Evolutionary conservation across 2,329 filamentous ascomycete species (phyloP).

Genomic region (Pseudopyrenochaeta lycopersici): DNA sequence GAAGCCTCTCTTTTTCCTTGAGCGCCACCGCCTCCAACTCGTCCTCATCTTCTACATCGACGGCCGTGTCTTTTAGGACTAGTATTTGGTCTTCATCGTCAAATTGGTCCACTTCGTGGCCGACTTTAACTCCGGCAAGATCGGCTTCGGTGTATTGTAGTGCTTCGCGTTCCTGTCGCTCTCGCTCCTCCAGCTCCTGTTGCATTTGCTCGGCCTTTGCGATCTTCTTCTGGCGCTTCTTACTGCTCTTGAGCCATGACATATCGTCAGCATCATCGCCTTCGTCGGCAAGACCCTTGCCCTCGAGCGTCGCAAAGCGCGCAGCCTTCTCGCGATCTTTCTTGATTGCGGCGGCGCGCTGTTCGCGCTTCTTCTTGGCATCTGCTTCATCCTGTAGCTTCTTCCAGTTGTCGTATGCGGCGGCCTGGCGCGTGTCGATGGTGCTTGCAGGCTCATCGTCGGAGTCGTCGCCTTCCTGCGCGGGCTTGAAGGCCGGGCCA

Average conservation of each 20-base stretch:
- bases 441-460: slow-evolving; percentile 82
- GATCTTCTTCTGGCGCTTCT: slow-evolving; percentile 94
- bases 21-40: slow-evolving; percentile 83
- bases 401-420: slow-evolving; percentile 78
- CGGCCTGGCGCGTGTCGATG: slow-evolving; percentile 79
- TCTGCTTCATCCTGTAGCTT: slow-evolving; percentile 72
- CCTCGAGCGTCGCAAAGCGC: slow-evolving; percentile 77
- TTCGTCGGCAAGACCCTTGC: slow-evolving; percentile 84
- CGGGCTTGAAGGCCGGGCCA: slow-evolving; percentile 66
- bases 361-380: slow-evolving; percentile 80
- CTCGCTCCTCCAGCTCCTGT: slow-evolving; percentile 78
- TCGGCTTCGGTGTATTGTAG: slow-evolving; percentile 84
- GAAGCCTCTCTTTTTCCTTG: slow-evolving; percentile 74
- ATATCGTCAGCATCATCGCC: slow-evolving; percentile 76
- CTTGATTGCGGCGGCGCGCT: slow-evolving; percentile 82
- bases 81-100: slow-evolving; percentile 87
- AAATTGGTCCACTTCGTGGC: slow-evolving; percentile 83
- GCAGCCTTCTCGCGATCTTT: slow-evolving; percentile 86
- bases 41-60: slow-evolving; percentile 84
- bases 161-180: slow-evolving; percentile 68
- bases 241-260: slow-evolving; percentile 86
- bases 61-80: slow-evolving; percentile 91
- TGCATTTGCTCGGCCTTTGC: slow-evolving; percentile 74
- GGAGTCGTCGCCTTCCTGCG: slow-evolving; percentile 58
- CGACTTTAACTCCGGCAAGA: slow-evolving; percentile 89